Evolutionary conservation across 805 yeast species (phyloP).

Genomic region (Teunomyces cretensis): DNA sequence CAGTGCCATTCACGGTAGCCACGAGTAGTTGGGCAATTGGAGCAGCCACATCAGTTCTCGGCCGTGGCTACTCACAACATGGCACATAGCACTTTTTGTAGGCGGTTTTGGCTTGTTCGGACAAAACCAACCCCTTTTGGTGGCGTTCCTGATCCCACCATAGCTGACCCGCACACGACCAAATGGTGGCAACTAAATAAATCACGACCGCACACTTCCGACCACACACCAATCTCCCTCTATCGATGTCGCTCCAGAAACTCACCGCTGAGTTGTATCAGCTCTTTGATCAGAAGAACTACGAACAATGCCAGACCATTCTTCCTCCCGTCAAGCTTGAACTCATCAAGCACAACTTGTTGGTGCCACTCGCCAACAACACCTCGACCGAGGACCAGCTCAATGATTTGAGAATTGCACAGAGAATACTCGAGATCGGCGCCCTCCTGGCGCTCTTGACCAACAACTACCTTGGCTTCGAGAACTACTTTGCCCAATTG

Average conservation of each 20-base stretch:
- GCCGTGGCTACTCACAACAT: no score
- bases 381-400: slow-evolving; percentile 41
- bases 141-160: background rate
- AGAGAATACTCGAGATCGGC: slow-evolving; percentile 84
- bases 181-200: slow-evolving; percentile 1
- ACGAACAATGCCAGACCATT: slow-evolving; percentile 56
- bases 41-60: no score
- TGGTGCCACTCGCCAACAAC: slow-evolving; percentile 56
- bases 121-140: background rate
- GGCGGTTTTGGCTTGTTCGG: background rate
- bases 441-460: slow-evolving; percentile 74
- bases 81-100: no score
- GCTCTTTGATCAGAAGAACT: slow-evolving; percentile 62
- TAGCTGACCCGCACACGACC: background rate
- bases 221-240: background rate
- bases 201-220: background rate
- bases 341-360: slow-evolving; percentile 70
- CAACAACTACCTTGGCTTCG: slow-evolving; percentile 62
- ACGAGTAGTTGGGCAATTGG: no score
- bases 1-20: no score
- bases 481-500: slow-evolving; percentile 70
- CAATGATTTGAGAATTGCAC: slow-evolving; percentile 73
- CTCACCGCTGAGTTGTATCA: slow-evolving; percentile 68
- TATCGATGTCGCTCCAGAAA: slow-evolving; percentile 58
- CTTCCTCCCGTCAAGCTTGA: slow-evolving; percentile 76